Percentiles rank a stretch among this genome's conserved stretches.
Evolutionary conservation across 1,284 basidiomycete species (phyloP).

Genomic region (Pyrrhoderma noxium): DNA sequence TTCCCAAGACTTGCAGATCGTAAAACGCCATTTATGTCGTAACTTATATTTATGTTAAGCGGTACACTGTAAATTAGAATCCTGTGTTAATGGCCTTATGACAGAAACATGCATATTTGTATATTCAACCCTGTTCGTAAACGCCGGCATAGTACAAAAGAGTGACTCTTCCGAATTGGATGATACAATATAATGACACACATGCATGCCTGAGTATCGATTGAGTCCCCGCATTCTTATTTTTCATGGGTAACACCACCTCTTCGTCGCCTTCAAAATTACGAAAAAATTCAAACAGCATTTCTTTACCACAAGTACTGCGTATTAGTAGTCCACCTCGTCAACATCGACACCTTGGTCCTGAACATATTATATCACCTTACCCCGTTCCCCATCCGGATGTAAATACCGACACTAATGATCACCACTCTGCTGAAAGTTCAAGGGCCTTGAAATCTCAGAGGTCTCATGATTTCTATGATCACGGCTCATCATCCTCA

Average conservation of each 20-base stretch:
- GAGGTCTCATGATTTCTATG: background rate
- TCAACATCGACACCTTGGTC: slow-evolving; percentile 8
- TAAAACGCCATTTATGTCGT: slow-evolving; percentile 41
- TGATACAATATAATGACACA: no score
- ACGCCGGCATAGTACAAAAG: no score
- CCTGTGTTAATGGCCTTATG: no score
- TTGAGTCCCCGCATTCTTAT: background rate
- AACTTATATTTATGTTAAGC: background rate
- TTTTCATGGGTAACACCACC: slow-evolving; percentile 14
- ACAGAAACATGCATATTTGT: no score
- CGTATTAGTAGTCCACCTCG: background rate
- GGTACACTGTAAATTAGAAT: background rate
- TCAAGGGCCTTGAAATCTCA: slow-evolving; percentile 1
- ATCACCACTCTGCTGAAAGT: background rate
- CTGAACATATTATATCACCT: slow-evolving; percentile 9
- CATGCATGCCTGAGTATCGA: background rate
- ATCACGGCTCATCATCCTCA: background rate
- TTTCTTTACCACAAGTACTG: slow-evolving; percentile 10
- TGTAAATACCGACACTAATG: background rate
- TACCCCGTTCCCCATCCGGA: background rate
- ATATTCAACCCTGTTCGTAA: no score
- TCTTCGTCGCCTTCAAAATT: slow-evolving; percentile 11
- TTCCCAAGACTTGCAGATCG: slow-evolving; percentile 71
- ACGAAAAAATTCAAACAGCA: slow-evolving; percentile 10
- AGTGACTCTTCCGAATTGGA: no score